Base-by-base conservation (phyloP, 2,329 filamentous ascomycete genomes). In the Clarireedia sp. region DNA sequence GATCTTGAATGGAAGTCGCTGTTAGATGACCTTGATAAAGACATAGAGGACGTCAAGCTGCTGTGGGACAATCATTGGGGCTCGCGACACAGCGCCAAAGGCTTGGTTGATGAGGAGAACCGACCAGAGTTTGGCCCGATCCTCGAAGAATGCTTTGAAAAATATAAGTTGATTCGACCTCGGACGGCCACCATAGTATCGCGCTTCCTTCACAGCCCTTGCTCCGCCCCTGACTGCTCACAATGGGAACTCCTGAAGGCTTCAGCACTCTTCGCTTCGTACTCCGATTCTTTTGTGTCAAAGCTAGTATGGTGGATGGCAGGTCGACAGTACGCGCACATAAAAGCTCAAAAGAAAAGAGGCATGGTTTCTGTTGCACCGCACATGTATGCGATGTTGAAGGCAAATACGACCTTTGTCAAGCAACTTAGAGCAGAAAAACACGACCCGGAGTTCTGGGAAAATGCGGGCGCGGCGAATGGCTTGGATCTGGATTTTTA, bases 171-270 rank as follows among this genome's bases (percentile, higher is more conserved):
- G 1, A 68, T 70, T 17, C 53, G 43, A 19, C 68, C 68, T 2
- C 55, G 57, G 1, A 17, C 41, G 0, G 57, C 66, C 8, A 52
- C 57, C 21, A 6, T 60, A 3, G 16, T 61, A 3, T 60, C 60
- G 52, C 36, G 61, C 50, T n/a, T 51, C 21, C 50, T 66, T 43
- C 24, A 62, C 10, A 56, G 56, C 10, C 44, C 50, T n/a, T 56
- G 48, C 21, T 47, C 56, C 9, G 21, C 36, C 0, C 41, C 55
- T 2, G 62, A 65, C 8, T 49, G 61, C 10, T 61, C 69, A 19
- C 21, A 59, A 0, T 80, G 78, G 78, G 69, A 74, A 1, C 57
- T 71, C 0, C 61, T 79, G 5, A 74, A 72, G 46, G 76, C 77
- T 1, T 78, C 75, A 0, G 64, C 71, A 4, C 57, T 67, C 4